Conservation (phyloP, 148 eudicot genomes). For the Salicornia ramosissima region DNA sequence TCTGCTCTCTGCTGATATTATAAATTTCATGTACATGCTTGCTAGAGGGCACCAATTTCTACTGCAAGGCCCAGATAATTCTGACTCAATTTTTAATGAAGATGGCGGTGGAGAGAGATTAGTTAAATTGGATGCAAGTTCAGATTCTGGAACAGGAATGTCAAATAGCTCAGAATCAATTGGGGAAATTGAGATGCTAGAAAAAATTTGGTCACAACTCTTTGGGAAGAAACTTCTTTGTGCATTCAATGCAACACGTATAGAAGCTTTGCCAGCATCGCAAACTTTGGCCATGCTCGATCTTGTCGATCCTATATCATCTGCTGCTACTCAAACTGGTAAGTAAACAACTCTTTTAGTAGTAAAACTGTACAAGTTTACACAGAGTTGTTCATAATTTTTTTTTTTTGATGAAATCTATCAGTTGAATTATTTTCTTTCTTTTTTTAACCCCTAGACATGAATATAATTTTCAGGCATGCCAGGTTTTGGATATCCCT, state of each 20-base stretch:
- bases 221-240: constrained; percentile 78
- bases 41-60: constrained; percentile 82
- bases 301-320: constrained; percentile 78
- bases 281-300: constrained; percentile 77
- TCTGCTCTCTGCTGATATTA: constrained; percentile 68
- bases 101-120: constrained; percentile 72
- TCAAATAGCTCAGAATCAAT: constrained; percentile 63
- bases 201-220: constrained; percentile 70
- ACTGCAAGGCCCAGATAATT: constrained; percentile 60
- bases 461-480: constrained; percentile 43
- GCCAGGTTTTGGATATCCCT: constrained; percentile 79
- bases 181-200: constrained; percentile 68
- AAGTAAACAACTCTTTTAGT: constrained; percentile 12
- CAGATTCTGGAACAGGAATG: constrained; percentile 43
- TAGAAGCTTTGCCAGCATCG: constrained; percentile 63
- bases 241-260: constrained; percentile 88
- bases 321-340: constrained; percentile 73
- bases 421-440: background rate
- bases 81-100: constrained; percentile 58
- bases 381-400: constrained; percentile 8
- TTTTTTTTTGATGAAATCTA: background rate
- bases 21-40: constrained; percentile 75
- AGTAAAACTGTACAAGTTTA: background rate
- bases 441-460: background rate
- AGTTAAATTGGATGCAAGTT: constrained; percentile 58